Evolutionary conservation across 1,284 basidiomycete genomes (phyloP), one percentile per base, ranked within the genome.

Genomic region (Phellopilus nigrolimitatus): DNA sequence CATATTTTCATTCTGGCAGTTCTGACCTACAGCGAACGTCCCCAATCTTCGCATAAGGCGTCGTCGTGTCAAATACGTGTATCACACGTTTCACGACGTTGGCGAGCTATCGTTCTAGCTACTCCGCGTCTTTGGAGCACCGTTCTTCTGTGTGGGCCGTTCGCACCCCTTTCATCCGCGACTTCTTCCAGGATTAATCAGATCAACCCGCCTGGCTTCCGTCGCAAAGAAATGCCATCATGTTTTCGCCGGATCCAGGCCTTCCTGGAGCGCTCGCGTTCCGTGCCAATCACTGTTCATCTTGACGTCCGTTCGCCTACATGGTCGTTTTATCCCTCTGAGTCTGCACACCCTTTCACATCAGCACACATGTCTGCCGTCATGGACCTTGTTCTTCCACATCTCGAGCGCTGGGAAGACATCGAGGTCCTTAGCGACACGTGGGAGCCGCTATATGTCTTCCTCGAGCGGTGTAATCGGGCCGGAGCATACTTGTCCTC

Each of bases 101-200:
- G 79, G 80, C 69, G 79, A 34, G 54, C 59, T 21, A 65, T 82
- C 17, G 73, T 74, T 1, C 61, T 73, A 5, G 63, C 64, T 17
- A 77, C 76, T 3, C 67, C 78, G 2, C 66, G 69, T 25, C 60
- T 82, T 13, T 81, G 79, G 78, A 74, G 74, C 10, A 75, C 68
- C 53, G 76, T 73, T 54, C 63, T 80, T 38, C 74, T 75, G 2
- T 61, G 67, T 30, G 71, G 69, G 45, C 60, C 72, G 58, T 53
- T 74, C 27, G 9, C 34, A 15, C 40, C 28, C 28, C 13, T 19
- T 24, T 9, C n/a, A n/a, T n/a, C n/a, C n/a, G n/a, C n/a, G n/a
- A n/a, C n/a, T 10, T 25, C 21, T 7, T 24, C 12, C 36, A 3
- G 5, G 24, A 7, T 38, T 17, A 15, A 21, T 12, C 10, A 21